Evolutionary conservation across 163 green algal species (phyloP).

Genomic region (Volvox carteri): DNA sequence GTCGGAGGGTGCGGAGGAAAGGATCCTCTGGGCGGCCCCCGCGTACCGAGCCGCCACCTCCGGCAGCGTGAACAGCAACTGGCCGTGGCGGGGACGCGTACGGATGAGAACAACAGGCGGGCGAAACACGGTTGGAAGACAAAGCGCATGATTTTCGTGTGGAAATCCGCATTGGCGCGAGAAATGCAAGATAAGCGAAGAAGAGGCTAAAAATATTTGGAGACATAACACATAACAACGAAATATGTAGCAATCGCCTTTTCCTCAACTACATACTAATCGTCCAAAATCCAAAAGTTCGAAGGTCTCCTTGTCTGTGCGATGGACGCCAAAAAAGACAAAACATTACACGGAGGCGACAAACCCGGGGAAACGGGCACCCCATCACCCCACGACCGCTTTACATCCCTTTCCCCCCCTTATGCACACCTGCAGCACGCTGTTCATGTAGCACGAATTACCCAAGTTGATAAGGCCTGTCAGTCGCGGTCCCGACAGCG

Average conservation of each 20-base stretch:
- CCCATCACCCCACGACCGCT: not conserved
- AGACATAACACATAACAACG: no score
- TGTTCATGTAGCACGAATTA: conserved; percentile 99
- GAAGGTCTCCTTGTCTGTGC: no score
- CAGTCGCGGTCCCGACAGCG: conserved; percentile 86
- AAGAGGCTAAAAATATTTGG: no score
- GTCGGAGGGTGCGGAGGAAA: conserved; percentile 55
- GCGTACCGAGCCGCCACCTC: conserved; percentile 78
- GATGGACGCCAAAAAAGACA: no score
- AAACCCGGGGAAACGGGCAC: not conserved
- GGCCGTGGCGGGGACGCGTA: not conserved
- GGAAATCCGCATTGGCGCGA: no score
- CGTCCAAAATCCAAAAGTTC: no score
- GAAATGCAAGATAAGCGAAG: no score
- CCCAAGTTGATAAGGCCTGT: conserved; percentile 97
- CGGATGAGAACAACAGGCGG: not conserved
- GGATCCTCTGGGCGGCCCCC: conserved; percentile 40
- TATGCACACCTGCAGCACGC: conserved; percentile 86
- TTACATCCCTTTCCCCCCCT: no score
- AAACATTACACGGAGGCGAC: no score
- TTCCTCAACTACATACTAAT: no score
- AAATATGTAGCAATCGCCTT: no score
- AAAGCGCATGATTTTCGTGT: no score
- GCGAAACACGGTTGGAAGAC: not conserved
- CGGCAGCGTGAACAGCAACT: conserved; percentile 87